These are phyloP conservation scores for Thalassiosira ordinaria DNA, from an alignment of 352 stramenopile species.

Conservation along the genomic window DNA sequence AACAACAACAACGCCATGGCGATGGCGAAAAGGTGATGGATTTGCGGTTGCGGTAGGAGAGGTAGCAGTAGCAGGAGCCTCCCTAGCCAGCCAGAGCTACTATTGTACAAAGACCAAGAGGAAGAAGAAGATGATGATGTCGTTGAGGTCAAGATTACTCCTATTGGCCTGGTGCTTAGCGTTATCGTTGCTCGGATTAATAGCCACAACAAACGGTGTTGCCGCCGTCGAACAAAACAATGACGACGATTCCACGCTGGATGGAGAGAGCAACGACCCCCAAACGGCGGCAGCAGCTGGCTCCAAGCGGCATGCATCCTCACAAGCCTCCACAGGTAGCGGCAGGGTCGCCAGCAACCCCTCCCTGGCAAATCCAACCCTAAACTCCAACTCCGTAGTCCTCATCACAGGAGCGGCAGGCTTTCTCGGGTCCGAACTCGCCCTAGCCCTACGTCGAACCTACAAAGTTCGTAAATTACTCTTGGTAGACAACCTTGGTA, in stretches of 20 bases:
- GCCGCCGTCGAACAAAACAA: neutral
- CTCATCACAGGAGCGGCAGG: conserved; percentile 90
- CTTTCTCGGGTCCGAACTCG: conserved; percentile 89
- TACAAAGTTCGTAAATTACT: conserved; percentile 73
- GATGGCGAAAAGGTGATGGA: too few species aligned
- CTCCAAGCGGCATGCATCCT: neutral
- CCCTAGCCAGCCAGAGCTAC: too few species aligned
- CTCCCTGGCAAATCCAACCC: neutral
- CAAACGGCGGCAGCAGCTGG: neutral
- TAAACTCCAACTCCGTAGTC: conserved; percentile 68
- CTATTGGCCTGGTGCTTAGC: neutral
- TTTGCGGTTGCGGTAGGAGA: too few species aligned
- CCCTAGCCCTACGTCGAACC: conserved; percentile 71
- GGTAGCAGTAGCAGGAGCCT: too few species aligned
- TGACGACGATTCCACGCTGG: neutral
- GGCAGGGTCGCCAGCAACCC: neutral
- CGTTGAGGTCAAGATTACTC: neutral
- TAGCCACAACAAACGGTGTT: neutral
- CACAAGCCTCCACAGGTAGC: neutral
- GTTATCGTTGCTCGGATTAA: neutral
- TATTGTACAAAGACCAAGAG: neutral
- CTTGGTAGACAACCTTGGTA: conserved; percentile 69
- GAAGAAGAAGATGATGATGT: neutral
- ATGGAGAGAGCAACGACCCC: neutral
- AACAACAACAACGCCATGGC: too few species aligned